A percentile compares a stretch with the other conserved stretches of the same genome.
These are phyloP conservation scores for Aureobasidium vineae DNA, from an alignment of 2,329 filamentous ascomycete species.

Conservation along the genomic window DNA sequence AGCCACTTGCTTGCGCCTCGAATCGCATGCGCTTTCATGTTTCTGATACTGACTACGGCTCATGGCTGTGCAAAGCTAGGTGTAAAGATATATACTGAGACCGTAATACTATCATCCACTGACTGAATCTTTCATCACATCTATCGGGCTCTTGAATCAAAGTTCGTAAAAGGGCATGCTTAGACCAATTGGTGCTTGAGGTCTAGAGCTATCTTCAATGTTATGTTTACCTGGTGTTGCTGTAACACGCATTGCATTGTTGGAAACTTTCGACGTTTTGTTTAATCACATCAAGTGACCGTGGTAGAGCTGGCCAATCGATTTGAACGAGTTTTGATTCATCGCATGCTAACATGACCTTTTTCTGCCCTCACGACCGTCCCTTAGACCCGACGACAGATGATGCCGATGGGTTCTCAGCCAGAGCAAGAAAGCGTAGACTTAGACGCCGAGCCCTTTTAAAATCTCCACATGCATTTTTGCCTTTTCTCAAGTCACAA, in stretches of 20 bases:
- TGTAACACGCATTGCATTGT: background rate
- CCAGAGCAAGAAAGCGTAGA: slow-evolving; percentile 22
- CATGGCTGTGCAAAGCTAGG: background rate
- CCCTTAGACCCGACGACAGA: slow-evolving; percentile 18
- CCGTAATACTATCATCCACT: background rate
- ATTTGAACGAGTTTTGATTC: slow-evolving; percentile 28
- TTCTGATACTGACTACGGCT: background rate
- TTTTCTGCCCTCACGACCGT: slow-evolving; percentile 24
- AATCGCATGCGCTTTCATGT: background rate
- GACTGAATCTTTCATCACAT: background rate
- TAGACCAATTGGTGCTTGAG: background rate
- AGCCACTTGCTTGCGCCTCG: slow-evolving; percentile 18
- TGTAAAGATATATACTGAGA: background rate
- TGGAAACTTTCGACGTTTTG: background rate
- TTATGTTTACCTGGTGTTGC: background rate
- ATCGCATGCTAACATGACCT: slow-evolving; percentile 28
- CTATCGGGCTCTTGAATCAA: background rate
- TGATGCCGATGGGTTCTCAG: background rate
- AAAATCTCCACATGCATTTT: slow-evolving; percentile 27
- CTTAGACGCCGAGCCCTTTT: slow-evolving; percentile 25
- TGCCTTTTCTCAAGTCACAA: slow-evolving; percentile 24
- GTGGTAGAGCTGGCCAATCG: background rate
- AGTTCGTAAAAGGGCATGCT: background rate
- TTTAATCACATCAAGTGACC: background rate
- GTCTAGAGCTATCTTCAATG: background rate